Conservation (phyloP, 257 asterid genomes). For the Nicotiana knightiana region DNA sequence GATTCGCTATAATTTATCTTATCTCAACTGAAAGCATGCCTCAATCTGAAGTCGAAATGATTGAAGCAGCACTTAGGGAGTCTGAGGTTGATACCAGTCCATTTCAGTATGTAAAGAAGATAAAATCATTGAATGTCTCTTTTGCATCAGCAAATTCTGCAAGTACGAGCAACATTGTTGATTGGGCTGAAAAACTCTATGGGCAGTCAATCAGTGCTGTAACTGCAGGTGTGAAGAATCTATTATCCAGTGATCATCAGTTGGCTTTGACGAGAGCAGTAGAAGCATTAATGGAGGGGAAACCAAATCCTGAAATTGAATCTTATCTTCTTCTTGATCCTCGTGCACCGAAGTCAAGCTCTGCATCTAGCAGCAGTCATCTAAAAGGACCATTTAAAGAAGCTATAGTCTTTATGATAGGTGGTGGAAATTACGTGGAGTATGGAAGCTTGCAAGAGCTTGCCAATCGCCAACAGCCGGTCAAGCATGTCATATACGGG, state of each 20-base stretch:
- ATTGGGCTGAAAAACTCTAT: slow-evolving; percentile 95
- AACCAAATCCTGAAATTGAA: slow-evolving; percentile 80
- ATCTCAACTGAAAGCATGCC: slow-evolving; percentile 71
- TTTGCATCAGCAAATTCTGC: slow-evolving; percentile 84
- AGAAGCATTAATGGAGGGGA: slow-evolving; percentile 96
- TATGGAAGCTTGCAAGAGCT: slow-evolving; percentile 74
- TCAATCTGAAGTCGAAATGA: slow-evolving; percentile 72
- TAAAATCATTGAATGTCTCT: slow-evolving; percentile 77
- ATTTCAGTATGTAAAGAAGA: slow-evolving; percentile 90
- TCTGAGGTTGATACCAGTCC: slow-evolving; percentile 82
- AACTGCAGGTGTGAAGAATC: slow-evolving; percentile 89
- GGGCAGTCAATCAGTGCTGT: slow-evolving; percentile 93
- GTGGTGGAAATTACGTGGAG: slow-evolving; percentile 97
- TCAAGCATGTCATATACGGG: slow-evolving; percentile 75
- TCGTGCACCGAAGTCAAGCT: slow-evolving; percentile 73
- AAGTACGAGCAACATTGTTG: slow-evolving; percentile 81
- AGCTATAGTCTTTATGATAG: slow-evolving; percentile 94
- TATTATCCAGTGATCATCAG: slow-evolving; percentile 82
- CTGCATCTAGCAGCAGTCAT: slow-evolving; percentile 57
- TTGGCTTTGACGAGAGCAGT: slow-evolving; percentile 79
- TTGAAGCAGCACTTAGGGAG: slow-evolving; percentile 73
- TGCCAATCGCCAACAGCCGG: slow-evolving; percentile 70
- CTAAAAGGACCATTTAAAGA: slow-evolving; percentile 91
- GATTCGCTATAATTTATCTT: slow-evolving; percentile 68
- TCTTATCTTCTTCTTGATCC: slow-evolving; percentile 79